Percentiles rank a stretch among this genome's conserved stretches.
Conservation (phyloP, 2,329 filamentous ascomycete genomes). For the Penicillium olsonii region DNA sequence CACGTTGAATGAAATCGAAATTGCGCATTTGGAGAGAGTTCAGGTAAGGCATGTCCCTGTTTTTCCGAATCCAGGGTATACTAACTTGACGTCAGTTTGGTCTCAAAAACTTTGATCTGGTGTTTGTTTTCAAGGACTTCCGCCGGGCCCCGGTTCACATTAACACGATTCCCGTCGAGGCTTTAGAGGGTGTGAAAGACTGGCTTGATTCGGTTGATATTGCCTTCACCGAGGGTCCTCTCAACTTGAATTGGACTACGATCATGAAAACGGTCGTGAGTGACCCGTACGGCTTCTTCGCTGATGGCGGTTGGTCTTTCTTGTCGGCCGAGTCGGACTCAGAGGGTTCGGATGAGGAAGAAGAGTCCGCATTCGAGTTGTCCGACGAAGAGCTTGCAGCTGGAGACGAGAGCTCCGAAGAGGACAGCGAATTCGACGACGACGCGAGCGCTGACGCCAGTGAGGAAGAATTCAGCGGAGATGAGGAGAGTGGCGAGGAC, state of each 20-base stretch:
- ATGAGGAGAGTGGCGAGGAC: constrained; percentile 79
- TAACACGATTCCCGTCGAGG: constrained; percentile 97
- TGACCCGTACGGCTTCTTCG: constrained; percentile 93
- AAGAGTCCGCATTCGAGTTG: constrained; percentile 91
- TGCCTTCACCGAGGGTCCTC: constrained; percentile 86
- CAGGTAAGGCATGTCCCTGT: constrained; percentile 45
- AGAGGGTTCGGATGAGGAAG: constrained; percentile 75
- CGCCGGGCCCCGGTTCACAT: constrained; percentile 86
- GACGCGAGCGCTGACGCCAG: constrained; percentile 77
- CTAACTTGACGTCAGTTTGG: constrained; percentile 68
- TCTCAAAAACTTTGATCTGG: constrained; percentile 97
- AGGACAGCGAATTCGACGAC: constrained; percentile 91
- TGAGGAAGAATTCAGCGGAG: constrained; percentile 57
- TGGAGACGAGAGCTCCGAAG: constrained; percentile 77
- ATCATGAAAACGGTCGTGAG: constrained; percentile 99
- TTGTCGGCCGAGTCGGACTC: constrained; percentile 83
- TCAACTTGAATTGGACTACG: constrained; percentile 97
- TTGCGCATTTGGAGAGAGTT: constrained; percentile 94
- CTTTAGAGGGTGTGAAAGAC: constrained; percentile 92
- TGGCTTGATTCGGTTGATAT: constrained; percentile 97
- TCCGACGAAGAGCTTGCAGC: constrained; percentile 75
- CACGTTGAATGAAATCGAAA: constrained; percentile 91
- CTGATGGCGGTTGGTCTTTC: constrained; percentile 94
- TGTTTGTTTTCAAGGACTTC: constrained; percentile 98
- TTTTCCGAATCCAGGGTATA: not conserved